phyloP scores from a whole-genome alignment of 2,329 filamentous ascomycete species.

The Westerdykella sp. region DNA sequence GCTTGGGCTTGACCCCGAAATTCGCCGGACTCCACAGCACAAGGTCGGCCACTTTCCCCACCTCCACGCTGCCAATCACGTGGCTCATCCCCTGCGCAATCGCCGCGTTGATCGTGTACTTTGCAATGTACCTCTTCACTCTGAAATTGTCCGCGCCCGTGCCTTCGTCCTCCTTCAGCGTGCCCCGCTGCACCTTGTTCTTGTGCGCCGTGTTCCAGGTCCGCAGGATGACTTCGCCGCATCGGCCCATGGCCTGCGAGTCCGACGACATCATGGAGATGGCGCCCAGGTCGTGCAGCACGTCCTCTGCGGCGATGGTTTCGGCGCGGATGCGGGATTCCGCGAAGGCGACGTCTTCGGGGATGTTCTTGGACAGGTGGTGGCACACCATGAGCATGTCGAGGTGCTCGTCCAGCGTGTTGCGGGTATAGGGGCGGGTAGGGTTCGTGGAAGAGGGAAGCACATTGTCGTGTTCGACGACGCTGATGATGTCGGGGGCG shows the following conservation, averaged over 20 bases:
- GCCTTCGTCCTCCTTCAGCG: slow-evolving; percentile 68
- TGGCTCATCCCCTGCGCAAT: slow-evolving; percentile 87
- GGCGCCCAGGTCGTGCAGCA: slow-evolving; percentile 87
- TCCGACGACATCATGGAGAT: slow-evolving; percentile 98
- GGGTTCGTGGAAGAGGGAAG: slow-evolving; percentile 89
- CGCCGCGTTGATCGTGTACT: slow-evolving; percentile 94
- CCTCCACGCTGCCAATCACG: slow-evolving; percentile 77
- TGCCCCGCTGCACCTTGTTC: slow-evolving; percentile 81
- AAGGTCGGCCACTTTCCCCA: slow-evolving; percentile 83
- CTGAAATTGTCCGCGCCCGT: slow-evolving; percentile 82
- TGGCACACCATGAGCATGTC: slow-evolving; percentile 99
- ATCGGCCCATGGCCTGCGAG: slow-evolving; percentile 93
- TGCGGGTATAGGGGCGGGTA: slow-evolving; percentile 80
- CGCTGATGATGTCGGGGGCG: slow-evolving; percentile 90
- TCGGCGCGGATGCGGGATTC: slow-evolving; percentile 91
- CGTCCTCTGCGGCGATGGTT: slow-evolving; percentile 94
- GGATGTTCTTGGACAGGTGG: slow-evolving; percentile 84
- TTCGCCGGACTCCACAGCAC: slow-evolving; percentile 79
- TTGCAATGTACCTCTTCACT: slow-evolving; percentile 87
- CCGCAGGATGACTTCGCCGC: slow-evolving; percentile 83
- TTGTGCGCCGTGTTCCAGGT: slow-evolving; percentile 98
- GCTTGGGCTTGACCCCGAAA: slow-evolving; percentile 79
- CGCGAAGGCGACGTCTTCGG: slow-evolving; percentile 92
- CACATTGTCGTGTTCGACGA: slow-evolving; percentile 83
- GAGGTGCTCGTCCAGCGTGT: slow-evolving; percentile 92